Conservation (phyloP, 139 green algal species). For the Coelastrella sp. region DNA sequence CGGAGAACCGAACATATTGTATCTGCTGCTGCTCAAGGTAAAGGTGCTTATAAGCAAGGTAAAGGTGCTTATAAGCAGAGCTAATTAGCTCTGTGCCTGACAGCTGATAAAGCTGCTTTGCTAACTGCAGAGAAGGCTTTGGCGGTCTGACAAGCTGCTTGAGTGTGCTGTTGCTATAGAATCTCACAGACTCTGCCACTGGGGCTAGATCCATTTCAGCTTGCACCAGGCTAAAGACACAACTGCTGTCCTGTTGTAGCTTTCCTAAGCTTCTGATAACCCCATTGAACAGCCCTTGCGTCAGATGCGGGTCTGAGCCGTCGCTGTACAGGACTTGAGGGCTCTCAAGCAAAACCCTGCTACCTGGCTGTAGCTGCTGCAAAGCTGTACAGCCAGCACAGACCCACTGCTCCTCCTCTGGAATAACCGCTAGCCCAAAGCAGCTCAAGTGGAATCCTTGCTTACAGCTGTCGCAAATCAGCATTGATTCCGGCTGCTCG, state of each 20-base stretch:
- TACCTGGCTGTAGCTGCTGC: neutral
- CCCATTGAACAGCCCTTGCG: neutral
- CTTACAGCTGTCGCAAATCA: slow-evolving; percentile 10
- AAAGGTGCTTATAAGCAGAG: too few species aligned
- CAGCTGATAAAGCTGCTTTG: slow-evolving; percentile 16
- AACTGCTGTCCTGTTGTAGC: neutral
- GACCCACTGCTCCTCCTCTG: slow-evolving; percentile 5
- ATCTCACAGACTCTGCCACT: neutral
- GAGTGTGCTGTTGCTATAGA: slow-evolving; percentile 1
- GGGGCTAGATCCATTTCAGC: neutral
- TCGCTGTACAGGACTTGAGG: neutral
- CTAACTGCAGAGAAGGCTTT: neutral
- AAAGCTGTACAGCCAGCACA: neutral
- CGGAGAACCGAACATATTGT: neutral
- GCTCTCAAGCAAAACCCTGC: neutral
- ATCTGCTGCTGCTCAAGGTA: neutral
- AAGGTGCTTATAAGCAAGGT: neutral
- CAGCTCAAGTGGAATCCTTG: slow-evolving; percentile 11
- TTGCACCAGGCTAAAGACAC: neutral
- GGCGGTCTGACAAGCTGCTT: neutral
- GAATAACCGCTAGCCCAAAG: neutral
- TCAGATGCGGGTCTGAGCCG: neutral
- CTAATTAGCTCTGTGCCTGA: neutral
- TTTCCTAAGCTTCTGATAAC: neutral
- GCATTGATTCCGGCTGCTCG: neutral